Base-by-base conservation (phyloP, 2,329 filamentous ascomycete genomes). In the Calonectria pseudoturangicola region DNA sequence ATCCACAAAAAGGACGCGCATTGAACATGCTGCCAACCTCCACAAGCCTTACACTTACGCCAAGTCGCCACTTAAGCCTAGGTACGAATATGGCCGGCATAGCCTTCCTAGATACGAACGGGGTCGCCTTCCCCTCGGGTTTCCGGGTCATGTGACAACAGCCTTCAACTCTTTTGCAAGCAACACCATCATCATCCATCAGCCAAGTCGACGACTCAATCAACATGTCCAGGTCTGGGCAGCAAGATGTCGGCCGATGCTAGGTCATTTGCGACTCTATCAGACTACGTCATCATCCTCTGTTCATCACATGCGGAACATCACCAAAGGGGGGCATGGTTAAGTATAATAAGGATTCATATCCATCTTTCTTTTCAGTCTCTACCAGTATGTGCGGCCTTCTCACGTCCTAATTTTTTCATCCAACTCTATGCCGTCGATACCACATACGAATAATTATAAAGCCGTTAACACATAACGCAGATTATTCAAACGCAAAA, bases 381-480 rank as follows among this genome's bases (percentile, higher is more conserved):
- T 68, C 74, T 64, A 68, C 70, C 71, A 64, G 73, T 76, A 78
- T 69, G 58, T 76, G 67, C 69, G 73, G 64, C 64, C 70, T 71
- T 69, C 56, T 69, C 65, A 68, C 73, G 27, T 72, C 69, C 69
- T 76, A 62, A 45, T 73, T 79, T 77, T 78, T 36, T 78, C 51
- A 62, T 72, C 68, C 73, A 67, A 51, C 50, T 77, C 77, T 79
- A 77, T 78, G 71, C 73, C 54, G 41, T 73, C 73, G 48, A 68
- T 71, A 50, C 72, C 68, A 74, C 73, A 74, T 75, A 62, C 68
- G 70, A 76, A 71, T 58, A 71, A 79, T 79, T 79, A 79, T 74
- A 75, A 73, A 78, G 74, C 77, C 77, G 77, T 79, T 79, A 79
- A 79, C 74, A 58, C 77, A 74, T 78, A 48, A 78, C 72, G 72